Evolutionary conservation across 139 green algal species (phyloP), one percentile per base, ranked within the genome.

Genomic region (Chlamydomonas applanata): DNA sequence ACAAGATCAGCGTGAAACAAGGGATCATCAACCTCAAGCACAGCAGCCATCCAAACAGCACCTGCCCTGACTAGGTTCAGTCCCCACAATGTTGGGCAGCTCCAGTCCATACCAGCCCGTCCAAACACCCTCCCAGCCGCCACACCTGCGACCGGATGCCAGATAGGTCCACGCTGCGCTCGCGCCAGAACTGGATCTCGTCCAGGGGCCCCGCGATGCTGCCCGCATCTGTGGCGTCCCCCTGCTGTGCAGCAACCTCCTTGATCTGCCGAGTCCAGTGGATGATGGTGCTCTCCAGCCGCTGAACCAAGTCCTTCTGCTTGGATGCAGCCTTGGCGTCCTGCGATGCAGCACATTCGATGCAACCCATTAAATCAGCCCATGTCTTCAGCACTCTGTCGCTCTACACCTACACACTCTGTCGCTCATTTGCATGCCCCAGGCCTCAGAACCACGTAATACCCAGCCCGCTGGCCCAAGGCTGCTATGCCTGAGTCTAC

Each of bases 181-280:
- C 75, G 13, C 87, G 82, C 93, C 93, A 97, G 71, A 96, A 96
- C 62, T 91, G 82, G 49, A 96, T 95, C 82, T 97, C 93, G 5
- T 75, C 85, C 29, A 95, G 81, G 2, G 93, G 93, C 86, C 92
- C 59, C 4, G 60, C 46, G 2, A 33, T 19, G 30, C 61, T 60
- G 35, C 52, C 49, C 36, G 45, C 67, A 71, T 24, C 46, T 44
- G 30, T 56, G 25, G 71, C 17, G 24, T 46, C 60, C 61, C 60
- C 87, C 69, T 88, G 81, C 67, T 86, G 70, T 74, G 90, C 90
- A 0, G 91, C 73, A 61, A 95, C 80, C 73, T 91, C 88, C 72
- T 93, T 93, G 72, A 97, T 90, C 76, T 97, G 91, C 0, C 89
- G 76, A 17, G 91, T 95, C 90, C 92, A 97, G 71, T 96, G 89